Evolutionary conservation across 2,329 filamentous ascomycete genomes (phyloP).

Genomic region (Pyrenochaeta sp.): DNA sequence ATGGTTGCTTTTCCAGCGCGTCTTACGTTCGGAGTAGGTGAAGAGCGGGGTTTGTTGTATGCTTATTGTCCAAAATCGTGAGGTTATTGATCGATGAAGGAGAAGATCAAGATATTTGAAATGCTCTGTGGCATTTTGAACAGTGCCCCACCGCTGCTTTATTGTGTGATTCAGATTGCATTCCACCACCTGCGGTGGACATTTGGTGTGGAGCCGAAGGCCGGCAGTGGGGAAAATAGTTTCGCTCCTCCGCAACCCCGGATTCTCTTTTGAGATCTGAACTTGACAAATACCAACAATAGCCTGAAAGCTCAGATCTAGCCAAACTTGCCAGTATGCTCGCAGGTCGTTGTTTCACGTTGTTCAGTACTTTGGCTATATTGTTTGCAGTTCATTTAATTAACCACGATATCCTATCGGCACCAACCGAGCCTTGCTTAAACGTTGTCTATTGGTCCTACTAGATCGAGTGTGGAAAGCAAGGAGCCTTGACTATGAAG

Average conservation of each 20-base stretch:
- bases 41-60: no score
- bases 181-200: constrained; percentile 21
- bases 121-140: no score
- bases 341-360: neutral
- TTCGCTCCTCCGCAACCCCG: constrained; percentile 17
- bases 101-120: neutral
- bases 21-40: no score
- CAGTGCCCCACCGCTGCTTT: neutral
- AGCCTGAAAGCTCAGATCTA: constrained; percentile 2
- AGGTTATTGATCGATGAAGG: no score
- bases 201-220: constrained; percentile 33
- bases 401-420: no score
- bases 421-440: neutral
- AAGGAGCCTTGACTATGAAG: no score
- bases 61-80: constrained; percentile 1
- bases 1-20: no score
- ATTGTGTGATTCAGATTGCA: neutral
- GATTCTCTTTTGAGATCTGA: constrained; percentile 11
- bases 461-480: no score
- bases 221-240: constrained; percentile 19
- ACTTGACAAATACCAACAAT: neutral
- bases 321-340: neutral
- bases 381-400: neutral
- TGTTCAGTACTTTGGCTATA: neutral
- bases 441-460: no score